These are phyloP conservation scores for Beauveria pseudobassiana DNA, from an alignment of 2,329 filamentous ascomycete species.

Conservation along the genomic window DNA sequence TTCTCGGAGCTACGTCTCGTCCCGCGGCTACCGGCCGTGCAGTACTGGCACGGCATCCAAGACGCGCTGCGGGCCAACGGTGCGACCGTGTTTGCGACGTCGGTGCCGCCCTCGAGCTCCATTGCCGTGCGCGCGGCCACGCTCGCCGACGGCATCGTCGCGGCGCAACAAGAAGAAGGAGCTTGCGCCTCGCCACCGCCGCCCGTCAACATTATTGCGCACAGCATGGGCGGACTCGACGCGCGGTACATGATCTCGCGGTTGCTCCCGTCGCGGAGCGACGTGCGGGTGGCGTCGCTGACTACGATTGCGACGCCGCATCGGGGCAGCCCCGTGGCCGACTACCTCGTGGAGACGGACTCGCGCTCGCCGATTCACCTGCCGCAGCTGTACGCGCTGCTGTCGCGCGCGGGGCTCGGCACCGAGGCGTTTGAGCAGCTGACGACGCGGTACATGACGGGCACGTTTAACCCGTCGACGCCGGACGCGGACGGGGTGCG, in stretches of 20 bases:
- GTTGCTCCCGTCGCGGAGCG: conserved; percentile 32
- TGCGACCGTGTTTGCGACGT: conserved; percentile 50
- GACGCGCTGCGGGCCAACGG: conserved; percentile 47
- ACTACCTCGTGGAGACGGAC: conserved; percentile 38
- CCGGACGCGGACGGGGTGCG: conserved; percentile 44
- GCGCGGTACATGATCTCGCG: conserved; percentile 58
- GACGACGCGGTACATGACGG: conserved; percentile 49
- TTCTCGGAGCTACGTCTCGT: conserved; percentile 50
- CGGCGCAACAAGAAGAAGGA: conserved; percentile 18
- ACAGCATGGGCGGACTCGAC: conserved; percentile 61
- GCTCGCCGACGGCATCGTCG: conserved; percentile 47
- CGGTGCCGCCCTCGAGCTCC: conserved; percentile 52
- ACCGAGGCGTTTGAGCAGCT: conserved; percentile 56
- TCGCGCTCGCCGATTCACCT: conserved; percentile 38
- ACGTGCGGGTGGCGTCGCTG: conserved; percentile 40
- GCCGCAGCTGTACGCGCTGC: conserved; percentile 47
- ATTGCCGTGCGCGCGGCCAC: conserved; percentile 53
- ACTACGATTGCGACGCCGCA: conserved; percentile 51
- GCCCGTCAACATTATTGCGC: conserved; percentile 70
- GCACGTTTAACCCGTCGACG: conserved; percentile 51
- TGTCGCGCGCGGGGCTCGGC: conserved; percentile 45
- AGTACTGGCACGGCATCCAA: conserved; percentile 59
- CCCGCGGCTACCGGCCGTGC: conserved; percentile 45
- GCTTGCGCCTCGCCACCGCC: conserved; percentile 17
- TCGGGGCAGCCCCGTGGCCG: conserved; percentile 47